Percentiles rank a stretch among this genome's conserved stretches.
Conservation (phyloP, 116 monocot species). For the Cymodocea nodosa region DNA sequence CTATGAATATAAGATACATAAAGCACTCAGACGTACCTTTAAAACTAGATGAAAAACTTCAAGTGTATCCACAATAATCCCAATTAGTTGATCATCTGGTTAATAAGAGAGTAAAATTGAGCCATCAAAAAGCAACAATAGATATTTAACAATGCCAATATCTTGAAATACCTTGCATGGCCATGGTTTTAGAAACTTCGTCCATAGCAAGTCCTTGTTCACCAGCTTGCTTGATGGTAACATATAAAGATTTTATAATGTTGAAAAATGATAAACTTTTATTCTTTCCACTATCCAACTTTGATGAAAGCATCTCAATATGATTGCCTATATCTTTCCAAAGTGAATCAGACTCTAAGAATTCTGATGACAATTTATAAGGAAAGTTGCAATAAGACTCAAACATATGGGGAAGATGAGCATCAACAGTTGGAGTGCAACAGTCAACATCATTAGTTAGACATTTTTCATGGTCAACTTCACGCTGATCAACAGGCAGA, state of each 20-base stretch:
- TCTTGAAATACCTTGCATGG: constrained; percentile 34
- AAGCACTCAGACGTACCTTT: constrained; percentile 37
- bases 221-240: constrained; percentile 50
- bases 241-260: constrained; percentile 35
- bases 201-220: constrained; percentile 67
- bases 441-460: neutral
- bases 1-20: neutral
- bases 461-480: neutral
- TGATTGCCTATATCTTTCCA: constrained; percentile 50
- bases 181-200: constrained; percentile 32
- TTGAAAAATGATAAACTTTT: constrained; percentile 22
- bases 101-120: too few relatives aligned
- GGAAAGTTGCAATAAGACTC: neutral
- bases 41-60: constrained; percentile 42
- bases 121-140: constrained; percentile 17
- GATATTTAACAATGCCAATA: neutral
- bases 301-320: constrained; percentile 22
- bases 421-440: neutral
- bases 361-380: neutral
- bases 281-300: constrained; percentile 8
- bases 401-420: neutral
- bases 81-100: constrained; percentile 9
- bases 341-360: constrained; percentile 11
- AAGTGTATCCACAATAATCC: constrained; percentile 47
- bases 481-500: neutral